Conservation (phyloP, 371 early-diverging fungal genomes). For the Mucor indicus region DNA sequence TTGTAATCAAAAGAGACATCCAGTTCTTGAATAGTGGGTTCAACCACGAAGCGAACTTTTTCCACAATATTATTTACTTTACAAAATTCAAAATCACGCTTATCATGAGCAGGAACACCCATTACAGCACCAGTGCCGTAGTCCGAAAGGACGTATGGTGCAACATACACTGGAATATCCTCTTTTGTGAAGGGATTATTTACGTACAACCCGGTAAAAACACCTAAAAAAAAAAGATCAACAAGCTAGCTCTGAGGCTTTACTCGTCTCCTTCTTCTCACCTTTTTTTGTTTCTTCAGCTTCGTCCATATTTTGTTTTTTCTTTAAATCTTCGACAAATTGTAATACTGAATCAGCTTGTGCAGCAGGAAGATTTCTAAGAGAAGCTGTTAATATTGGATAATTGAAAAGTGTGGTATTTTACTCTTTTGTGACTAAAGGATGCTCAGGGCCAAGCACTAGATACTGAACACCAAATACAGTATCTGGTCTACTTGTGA, state of each 20-base stretch:
- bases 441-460: conserved; percentile 75
- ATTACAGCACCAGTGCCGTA: conserved; percentile 88
- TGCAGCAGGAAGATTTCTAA: conserved; percentile 44
- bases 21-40: conserved; percentile 35
- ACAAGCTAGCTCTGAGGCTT: not conserved
- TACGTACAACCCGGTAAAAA: conserved; percentile 68
- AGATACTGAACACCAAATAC: conserved; percentile 75
- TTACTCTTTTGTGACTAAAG: conserved; percentile 34
- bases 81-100: conserved; percentile 74
- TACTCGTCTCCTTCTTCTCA: conserved; percentile 14
- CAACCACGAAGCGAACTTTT: conserved; percentile 46
- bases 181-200: conserved; percentile 63
- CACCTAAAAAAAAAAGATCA: conserved; percentile 13
- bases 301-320: conserved; percentile 43
- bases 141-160: conserved; percentile 75
- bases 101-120: conserved; percentile 86
- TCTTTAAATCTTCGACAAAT: conserved; percentile 53
- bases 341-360: conserved; percentile 44
- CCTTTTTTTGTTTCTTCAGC: conserved; percentile 48
- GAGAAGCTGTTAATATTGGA: not conserved
- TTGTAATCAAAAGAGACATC: conserved; percentile 7
- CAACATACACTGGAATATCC: conserved; percentile 71
- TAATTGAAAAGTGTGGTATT: not conserved
- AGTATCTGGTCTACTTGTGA: conserved; percentile 81
- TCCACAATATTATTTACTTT: conserved; percentile 42